phyloP scores from a whole-genome alignment of 129 eudicot genomes.

The carrot (Daucus carota) region DNA sequence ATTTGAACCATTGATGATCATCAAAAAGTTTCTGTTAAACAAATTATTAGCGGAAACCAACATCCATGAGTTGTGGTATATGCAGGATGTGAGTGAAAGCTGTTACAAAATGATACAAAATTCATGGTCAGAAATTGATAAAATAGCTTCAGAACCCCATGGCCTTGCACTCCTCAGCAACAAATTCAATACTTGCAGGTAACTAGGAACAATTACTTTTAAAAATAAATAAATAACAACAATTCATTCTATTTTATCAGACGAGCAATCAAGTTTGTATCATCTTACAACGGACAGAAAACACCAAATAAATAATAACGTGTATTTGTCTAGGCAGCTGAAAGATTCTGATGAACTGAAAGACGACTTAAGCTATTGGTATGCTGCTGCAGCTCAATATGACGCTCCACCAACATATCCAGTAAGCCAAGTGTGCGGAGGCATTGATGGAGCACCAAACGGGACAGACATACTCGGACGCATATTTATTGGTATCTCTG shows the following conservation, averaged over 20 bases:
- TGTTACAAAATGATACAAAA: constrained; percentile 27
- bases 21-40: neutral
- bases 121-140: constrained; percentile 40
- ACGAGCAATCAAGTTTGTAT: neutral
- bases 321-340: constrained; percentile 23
- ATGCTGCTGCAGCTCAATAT: constrained; percentile 54
- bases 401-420: constrained; percentile 52
- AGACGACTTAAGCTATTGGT: constrained; percentile 30
- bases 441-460: constrained; percentile 45
- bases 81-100: constrained; percentile 31
- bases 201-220: neutral
- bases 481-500: constrained; percentile 38
- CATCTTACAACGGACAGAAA: neutral
- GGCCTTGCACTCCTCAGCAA: constrained; percentile 53
- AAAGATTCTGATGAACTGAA: constrained; percentile 23
- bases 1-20: neutral
- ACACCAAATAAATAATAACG: neutral
- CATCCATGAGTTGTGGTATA: neutral
- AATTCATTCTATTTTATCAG: neutral
- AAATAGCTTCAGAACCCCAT: constrained; percentile 28
- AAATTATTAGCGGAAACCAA: neutral
- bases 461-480: constrained; percentile 46
- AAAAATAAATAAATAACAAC: neutral
- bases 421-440: constrained; percentile 41
- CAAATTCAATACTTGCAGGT: constrained; percentile 63